phyloP scores from a whole-genome alignment of 2,329 filamentous ascomycete genomes.

The Claviceps sp. region DNA sequence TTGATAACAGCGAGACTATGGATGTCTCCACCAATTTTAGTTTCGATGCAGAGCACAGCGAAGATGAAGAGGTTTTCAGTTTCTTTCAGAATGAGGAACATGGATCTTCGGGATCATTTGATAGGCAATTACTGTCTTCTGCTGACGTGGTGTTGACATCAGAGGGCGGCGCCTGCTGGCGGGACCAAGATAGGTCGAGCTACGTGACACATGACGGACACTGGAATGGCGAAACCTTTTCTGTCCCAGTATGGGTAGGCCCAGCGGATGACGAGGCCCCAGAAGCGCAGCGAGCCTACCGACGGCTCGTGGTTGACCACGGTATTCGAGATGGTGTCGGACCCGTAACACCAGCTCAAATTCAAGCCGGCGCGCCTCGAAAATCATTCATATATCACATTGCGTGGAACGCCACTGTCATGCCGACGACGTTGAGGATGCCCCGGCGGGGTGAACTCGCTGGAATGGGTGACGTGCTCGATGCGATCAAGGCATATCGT shows the following conservation, averaged over 20 bases:
- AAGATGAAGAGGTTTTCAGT: conserved; percentile 25
- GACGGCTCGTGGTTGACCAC: conserved; percentile 26
- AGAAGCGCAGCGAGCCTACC: conserved; percentile 33
- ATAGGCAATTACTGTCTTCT: conserved; percentile 4
- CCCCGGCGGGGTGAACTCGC: conserved; percentile 19
- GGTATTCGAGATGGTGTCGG: conserved; percentile 24
- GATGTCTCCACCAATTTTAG: conserved; percentile 21
- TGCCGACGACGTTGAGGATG: conserved; percentile 17
- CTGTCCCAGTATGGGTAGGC: conserved; percentile 34
- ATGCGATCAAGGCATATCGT: conserved; percentile 27
- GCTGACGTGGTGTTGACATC: conserved; percentile 4
- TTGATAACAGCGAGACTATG: conserved; percentile 28
- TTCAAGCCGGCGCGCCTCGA: conserved; percentile 34
- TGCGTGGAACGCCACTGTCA: conserved; percentile 38
- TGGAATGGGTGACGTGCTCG: conserved; percentile 31
- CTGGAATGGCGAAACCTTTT: conserved; percentile 15
- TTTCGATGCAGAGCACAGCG: conserved; percentile 27
- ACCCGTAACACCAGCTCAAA: conserved; percentile 35
- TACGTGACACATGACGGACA: conserved; percentile 12
- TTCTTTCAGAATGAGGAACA: conserved; percentile 27
- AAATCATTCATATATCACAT: conserved; percentile 32
- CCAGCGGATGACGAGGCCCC: conserved; percentile 18
- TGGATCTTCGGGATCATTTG: not conserved
- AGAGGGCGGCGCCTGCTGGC: conserved; percentile 1
- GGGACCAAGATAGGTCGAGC: conserved; percentile 10